These are phyloP conservation scores for Patellifolia procumbens DNA, from an alignment of 179 eudicot genomes.

Conservation along the genomic window DNA sequence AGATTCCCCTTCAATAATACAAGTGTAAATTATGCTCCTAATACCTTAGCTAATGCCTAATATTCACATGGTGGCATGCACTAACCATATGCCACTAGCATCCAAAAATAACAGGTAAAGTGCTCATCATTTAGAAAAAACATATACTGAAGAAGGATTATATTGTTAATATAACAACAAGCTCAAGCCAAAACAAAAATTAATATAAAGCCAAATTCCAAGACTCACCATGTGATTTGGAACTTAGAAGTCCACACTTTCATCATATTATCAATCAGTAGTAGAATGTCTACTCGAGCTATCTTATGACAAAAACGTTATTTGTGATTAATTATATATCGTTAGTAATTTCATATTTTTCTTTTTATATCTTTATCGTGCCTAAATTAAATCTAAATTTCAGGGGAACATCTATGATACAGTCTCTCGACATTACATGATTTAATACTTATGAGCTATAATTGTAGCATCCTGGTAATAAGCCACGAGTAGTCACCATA, in stretches of 20 bases:
- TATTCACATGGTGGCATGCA: slow-evolving; percentile 20
- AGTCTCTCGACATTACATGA: too few species aligned
- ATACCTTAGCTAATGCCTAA: background rate
- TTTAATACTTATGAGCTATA: too few species aligned
- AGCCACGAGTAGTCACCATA: too few species aligned
- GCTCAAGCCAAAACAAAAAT: background rate
- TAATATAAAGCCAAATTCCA: background rate
- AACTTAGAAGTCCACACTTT: background rate
- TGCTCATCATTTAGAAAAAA: background rate
- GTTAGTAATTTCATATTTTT: too few species aligned
- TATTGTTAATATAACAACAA: background rate
- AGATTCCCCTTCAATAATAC: background rate
- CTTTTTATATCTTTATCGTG: too few species aligned
- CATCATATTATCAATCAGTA: background rate
- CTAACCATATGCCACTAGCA: slow-evolving; percentile 2
- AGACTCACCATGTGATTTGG: slow-evolving; percentile 21
- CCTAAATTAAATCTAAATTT: too few species aligned
- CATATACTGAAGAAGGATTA: background rate
- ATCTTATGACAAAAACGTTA: background rate
- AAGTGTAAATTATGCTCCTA: background rate
- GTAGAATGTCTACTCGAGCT: slow-evolving; percentile 8
- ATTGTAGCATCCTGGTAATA: too few species aligned
- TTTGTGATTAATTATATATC: too few species aligned
- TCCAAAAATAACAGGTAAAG: slow-evolving; percentile 11
- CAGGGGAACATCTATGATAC: too few species aligned